phyloP scores from a whole-genome alignment of 176 grass and related monocot genomes.

The Cenchrus americanus region DNA sequence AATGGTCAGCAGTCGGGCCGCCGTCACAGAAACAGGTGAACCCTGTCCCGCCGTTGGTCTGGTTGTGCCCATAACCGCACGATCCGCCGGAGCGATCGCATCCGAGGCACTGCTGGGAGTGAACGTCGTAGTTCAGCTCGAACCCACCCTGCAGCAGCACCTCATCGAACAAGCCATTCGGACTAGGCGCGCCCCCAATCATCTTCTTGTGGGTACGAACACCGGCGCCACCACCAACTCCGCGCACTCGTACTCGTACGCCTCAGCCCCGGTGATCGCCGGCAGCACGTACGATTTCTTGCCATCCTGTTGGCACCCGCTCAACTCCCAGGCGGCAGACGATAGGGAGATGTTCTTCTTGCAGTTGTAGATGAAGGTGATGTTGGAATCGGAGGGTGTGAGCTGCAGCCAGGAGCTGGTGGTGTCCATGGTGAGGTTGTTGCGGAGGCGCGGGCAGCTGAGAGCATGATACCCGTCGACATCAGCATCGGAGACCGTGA shows the following conservation, averaged over 20 bases:
- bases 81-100: conserved; percentile 47
- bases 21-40: conserved; percentile 51
- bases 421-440: conserved; percentile 46
- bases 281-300: conserved; percentile 6
- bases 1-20: too few relatives aligned
- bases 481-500: conserved; percentile 48
- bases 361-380: conserved; percentile 62
- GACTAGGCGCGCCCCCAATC: too few relatives aligned
- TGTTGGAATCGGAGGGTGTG: conserved; percentile 11
- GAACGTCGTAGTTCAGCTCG: conserved; percentile 18
- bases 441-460: conserved; percentile 52
- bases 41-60: neutral
- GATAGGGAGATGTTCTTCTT: neutral
- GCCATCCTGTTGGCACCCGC: neutral
- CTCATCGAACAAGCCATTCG: too few relatives aligned
- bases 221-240: conserved; percentile 51
- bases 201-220: neutral
- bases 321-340: too few relatives aligned
- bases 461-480: too few relatives aligned
- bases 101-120: neutral
- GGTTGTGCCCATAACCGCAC: conserved; percentile 51
- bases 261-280: neutral
- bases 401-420: neutral
- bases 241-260: conserved; percentile 32
- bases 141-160: too few relatives aligned